Base-by-base conservation (phyloP, 768 basidiomycete species). In the Hericium rajendrae region DNA sequence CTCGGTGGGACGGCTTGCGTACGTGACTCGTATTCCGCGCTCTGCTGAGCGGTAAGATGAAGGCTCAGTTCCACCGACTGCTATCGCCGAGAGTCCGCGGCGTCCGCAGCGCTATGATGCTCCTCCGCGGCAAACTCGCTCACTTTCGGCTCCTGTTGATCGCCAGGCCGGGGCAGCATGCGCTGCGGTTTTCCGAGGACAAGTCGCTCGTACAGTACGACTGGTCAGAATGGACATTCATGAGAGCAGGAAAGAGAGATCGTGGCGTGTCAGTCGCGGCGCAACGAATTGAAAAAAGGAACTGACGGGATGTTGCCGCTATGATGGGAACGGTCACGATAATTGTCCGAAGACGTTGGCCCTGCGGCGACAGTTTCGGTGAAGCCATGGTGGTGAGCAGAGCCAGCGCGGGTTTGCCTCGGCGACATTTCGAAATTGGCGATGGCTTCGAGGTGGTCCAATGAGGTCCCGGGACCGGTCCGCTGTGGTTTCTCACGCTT, bases 251-350 rank as follows among this genome's bases (percentile, higher is more conserved):
- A n/a, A n/a, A 46, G 6, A 20, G n/a, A 46, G 16, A 6, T 18
- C 43, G 18, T n/a, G 38, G 16, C 24, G 48, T 12, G 37, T 60
- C 12, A 28, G 52, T 51, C 54, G 32, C n/a, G 20, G 49, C 28
- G 18, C 40, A 24, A 32, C 50, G 41, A 32, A 53, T 55, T 26
- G 39, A 28, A 51, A 64, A 40, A 48, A 22, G 43, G 6, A 11
- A 74, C 82, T 59, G 56, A 88, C 86, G 77, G 51, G 83, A 79
- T 12, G 80, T 81, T 5, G 78, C 84, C 26, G 76, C 82, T 52
- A 87, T 82, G 48, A 88, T 76, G 3, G 86, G 86, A 12, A 83
- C 61, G 0, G 84, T 75, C 41, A 85, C 72, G 46, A 88, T 83
- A 58, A 88, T 78, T 26, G 75, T 79, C 20, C 76, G 76, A 53